phyloP scores from a whole-genome alignment of 202 grass and related monocot genomes.

The Zizania palustris region DNA sequence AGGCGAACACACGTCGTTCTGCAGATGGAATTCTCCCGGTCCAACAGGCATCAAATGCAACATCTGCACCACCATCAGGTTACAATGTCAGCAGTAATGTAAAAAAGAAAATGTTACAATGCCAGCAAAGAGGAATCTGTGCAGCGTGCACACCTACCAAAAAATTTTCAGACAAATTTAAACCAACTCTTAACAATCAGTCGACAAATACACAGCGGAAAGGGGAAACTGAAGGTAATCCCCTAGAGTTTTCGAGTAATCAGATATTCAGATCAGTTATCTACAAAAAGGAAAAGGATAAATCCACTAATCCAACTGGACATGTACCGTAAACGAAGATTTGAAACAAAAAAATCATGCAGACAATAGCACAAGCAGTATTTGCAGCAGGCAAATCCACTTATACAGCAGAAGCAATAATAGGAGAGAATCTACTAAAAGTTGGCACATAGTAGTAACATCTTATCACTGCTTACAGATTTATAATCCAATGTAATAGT shows the following conservation, averaged over 20 bases:
- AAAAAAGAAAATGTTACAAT: too few species aligned
- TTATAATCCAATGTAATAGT: too few species aligned
- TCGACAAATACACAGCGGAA: neutral
- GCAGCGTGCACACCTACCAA: conserved; percentile 24
- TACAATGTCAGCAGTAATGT: neutral
- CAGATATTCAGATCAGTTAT: neutral
- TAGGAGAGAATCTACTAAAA: too few species aligned
- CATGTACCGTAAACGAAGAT: neutral
- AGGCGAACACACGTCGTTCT: conserved; percentile 76
- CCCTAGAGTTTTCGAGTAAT: too few species aligned
- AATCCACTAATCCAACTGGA: neutral
- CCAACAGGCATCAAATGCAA: conserved; percentile 65
- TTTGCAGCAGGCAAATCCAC: too few species aligned
- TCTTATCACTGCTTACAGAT: too few species aligned
- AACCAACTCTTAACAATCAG: neutral
- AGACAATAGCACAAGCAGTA: neutral
- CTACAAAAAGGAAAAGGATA: neutral
- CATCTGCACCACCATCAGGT: conserved; percentile 43
- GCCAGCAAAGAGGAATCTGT: neutral
- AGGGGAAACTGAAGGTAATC: neutral
- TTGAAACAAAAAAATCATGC: neutral
- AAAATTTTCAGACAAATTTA: neutral
- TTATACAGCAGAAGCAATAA: too few species aligned
- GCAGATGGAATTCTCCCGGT: conserved; percentile 66
- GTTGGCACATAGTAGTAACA: too few species aligned